Percentiles rank a stretch among this genome's conserved stretches.
Evolutionary conservation across 2,329 filamentous ascomycete genomes (phyloP).

Genomic region (Alternaria angustiovoidea): DNA sequence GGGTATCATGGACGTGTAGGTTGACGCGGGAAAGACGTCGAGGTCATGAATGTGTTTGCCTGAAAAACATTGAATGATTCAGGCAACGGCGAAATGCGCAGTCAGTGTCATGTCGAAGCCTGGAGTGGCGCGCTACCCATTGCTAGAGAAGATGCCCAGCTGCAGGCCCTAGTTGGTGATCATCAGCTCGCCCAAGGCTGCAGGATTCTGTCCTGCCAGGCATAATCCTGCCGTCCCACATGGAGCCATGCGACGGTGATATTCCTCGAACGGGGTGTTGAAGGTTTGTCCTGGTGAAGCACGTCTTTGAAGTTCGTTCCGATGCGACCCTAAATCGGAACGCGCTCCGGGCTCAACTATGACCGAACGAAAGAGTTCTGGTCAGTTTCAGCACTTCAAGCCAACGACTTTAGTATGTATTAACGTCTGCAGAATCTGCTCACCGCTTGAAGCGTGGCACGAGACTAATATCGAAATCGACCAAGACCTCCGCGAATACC

Average conservation of each 20-base stretch:
- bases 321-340: constrained; percentile 26
- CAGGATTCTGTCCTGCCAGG: constrained; percentile 15
- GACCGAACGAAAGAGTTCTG: constrained; percentile 44
- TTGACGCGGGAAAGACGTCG: constrained; percentile 19
- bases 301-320: constrained; percentile 10
- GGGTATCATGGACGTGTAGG: constrained; percentile 13
- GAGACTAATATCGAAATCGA: constrained; percentile 33
- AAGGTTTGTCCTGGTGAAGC: not conserved
- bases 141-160: constrained; percentile 19
- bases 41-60: constrained; percentile 42
- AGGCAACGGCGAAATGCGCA: constrained; percentile 33
- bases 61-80: constrained; percentile 37
- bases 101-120: constrained; percentile 32
- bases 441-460: constrained; percentile 37
- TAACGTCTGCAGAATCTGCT: constrained; percentile 30
- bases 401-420: not conserved
- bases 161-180: constrained; percentile 25
- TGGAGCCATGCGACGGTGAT: not conserved
- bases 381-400: constrained; percentile 22
- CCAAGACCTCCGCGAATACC: constrained; percentile 29
- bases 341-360: constrained; percentile 27
- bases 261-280: not conserved
- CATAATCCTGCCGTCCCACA: constrained; percentile 12
- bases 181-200: constrained; percentile 24
- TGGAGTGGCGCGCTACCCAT: constrained; percentile 22